These are phyloP conservation scores for Pleoardoris graminearum DNA, from an alignment of 2,329 filamentous ascomycete species.

Conservation along the genomic window DNA sequence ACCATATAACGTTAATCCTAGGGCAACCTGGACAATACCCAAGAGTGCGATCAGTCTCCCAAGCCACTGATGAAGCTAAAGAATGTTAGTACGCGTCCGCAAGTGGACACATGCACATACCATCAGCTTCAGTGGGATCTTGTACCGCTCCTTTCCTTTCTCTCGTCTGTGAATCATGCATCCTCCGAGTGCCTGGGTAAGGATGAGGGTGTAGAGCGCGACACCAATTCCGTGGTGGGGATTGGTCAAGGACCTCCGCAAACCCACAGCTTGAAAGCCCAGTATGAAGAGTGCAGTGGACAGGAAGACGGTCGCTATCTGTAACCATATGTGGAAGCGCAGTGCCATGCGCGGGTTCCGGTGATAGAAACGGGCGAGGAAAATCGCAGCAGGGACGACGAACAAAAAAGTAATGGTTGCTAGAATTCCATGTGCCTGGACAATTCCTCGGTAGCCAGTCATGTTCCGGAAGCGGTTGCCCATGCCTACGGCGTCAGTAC, in stretches of 20 bases:
- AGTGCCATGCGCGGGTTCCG: slow-evolving; percentile 64
- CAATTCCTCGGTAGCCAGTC: slow-evolving; percentile 69
- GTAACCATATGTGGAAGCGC: slow-evolving; percentile 72
- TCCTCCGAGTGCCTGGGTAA: slow-evolving; percentile 72
- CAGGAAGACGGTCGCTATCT: slow-evolving; percentile 69
- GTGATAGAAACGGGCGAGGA: slow-evolving; percentile 72
- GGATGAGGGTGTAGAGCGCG: slow-evolving; percentile 73
- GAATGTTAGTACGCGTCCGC: slow-evolving; percentile 31
- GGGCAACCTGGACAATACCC: slow-evolving; percentile 82
- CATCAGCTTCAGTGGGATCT: slow-evolving; percentile 62
- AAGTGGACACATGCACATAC: slow-evolving; percentile 41
- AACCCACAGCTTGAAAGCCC: slow-evolving; percentile 78
- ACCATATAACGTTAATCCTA: slow-evolving; percentile 89
- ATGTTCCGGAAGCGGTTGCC: slow-evolving; percentile 75
- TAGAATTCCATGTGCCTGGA: slow-evolving; percentile 72
- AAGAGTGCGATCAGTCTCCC: slow-evolving; percentile 78
- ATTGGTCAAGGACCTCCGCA: slow-evolving; percentile 71
- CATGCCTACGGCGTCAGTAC: slow-evolving; percentile 64
- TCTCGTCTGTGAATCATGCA: slow-evolving; percentile 62
- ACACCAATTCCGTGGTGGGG: slow-evolving; percentile 84
- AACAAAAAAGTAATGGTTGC: slow-evolving; percentile 74
- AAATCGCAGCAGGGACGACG: slow-evolving; percentile 72
- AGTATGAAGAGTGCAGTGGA: slow-evolving; percentile 73
- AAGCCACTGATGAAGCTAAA: slow-evolving; percentile 83
- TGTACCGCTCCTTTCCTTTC: slow-evolving; percentile 56